Evolutionary conservation across 768 basidiomycete species (phyloP).

Genomic region (Cyclocybe cylindracea): DNA sequence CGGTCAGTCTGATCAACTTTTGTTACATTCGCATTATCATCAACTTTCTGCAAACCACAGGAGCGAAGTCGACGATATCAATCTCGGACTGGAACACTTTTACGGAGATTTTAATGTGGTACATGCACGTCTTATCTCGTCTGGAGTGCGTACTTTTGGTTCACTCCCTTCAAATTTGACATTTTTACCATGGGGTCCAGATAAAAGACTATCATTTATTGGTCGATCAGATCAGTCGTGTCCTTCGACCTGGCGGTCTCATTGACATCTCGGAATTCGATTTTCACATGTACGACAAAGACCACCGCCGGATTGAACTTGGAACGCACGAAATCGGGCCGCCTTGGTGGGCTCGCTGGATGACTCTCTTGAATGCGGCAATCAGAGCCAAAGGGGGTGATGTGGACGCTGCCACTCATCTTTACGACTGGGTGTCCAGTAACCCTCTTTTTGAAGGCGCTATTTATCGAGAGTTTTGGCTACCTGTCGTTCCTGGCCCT

Average conservation of each 20-base stretch:
- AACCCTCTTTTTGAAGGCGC: conserved; percentile 62
- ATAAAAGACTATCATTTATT: conserved; percentile 67
- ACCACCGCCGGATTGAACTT: conserved; percentile 45
- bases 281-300: conserved; percentile 58
- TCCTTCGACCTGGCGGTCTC: conserved; percentile 72
- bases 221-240: conserved; percentile 65
- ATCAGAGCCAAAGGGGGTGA: conserved; percentile 59
- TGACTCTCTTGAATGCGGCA: conserved; percentile 55
- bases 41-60: conserved; percentile 33
- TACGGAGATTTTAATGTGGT: conserved; percentile 78
- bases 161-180: neutral
- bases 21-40: conserved; percentile 5
- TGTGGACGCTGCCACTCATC: conserved; percentile 59
- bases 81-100: conserved; percentile 81
- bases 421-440: conserved; percentile 53
- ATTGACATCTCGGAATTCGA: conserved; percentile 70
- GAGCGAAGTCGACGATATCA: conserved; percentile 84
- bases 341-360: conserved; percentile 67
- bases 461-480: conserved; percentile 59
- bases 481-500: conserved; percentile 52
- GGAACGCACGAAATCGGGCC: conserved; percentile 42
- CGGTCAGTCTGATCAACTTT: conserved; percentile 41
- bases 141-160: conserved; percentile 57
- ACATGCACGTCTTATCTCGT: conserved; percentile 69
- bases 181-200: conserved; percentile 35